phyloP scores from a whole-genome alignment of 1,284 basidiomycete species.

The Porogramme epimiltina region DNA sequence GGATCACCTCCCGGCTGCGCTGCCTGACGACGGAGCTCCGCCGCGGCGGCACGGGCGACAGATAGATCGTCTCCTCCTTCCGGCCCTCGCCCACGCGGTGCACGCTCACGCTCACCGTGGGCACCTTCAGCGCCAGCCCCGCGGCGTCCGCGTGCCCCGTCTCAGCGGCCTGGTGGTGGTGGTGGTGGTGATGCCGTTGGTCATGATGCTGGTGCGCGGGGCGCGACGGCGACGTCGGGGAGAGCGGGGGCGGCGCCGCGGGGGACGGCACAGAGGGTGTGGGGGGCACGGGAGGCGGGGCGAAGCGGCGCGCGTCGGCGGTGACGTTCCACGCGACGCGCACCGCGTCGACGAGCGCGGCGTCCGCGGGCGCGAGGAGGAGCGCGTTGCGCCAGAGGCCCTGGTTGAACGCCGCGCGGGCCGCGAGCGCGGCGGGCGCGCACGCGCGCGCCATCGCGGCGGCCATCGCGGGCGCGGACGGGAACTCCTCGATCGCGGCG shows the following conservation, averaged over 20 bases:
- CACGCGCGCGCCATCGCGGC: slow-evolving; percentile 40
- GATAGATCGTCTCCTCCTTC: background rate
- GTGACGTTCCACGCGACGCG: slow-evolving; percentile 54
- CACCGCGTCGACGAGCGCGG: slow-evolving; percentile 41
- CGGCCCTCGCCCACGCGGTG: background rate
- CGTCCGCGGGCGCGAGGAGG: slow-evolving; percentile 42
- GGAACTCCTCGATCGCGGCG: slow-evolving; percentile 45
- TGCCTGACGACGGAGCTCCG: background rate
- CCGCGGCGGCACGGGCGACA: background rate
- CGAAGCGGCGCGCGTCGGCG: slow-evolving; percentile 42
- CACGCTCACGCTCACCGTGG: background rate
- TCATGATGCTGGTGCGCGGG: no score
- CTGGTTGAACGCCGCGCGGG: slow-evolving; percentile 39
- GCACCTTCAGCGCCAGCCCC: background rate
- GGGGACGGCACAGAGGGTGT: background rate
- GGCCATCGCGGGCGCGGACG: slow-evolving; percentile 59
- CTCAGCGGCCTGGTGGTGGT: no score
- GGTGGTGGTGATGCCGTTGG: no score
- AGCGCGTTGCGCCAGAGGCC: slow-evolving; percentile 58
- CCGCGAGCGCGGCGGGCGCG: slow-evolving; percentile 38
- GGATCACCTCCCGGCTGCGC: background rate
- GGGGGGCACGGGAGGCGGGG: background rate
- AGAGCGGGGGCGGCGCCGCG: background rate
- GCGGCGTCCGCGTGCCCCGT: background rate
- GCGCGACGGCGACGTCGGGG: background rate